A percentile compares a stretch with the other conserved stretches of the same genome.
phyloP scores from a whole-genome alignment of 2,329 filamentous ascomycete genomes.

The Penicillium sp. region DNA sequence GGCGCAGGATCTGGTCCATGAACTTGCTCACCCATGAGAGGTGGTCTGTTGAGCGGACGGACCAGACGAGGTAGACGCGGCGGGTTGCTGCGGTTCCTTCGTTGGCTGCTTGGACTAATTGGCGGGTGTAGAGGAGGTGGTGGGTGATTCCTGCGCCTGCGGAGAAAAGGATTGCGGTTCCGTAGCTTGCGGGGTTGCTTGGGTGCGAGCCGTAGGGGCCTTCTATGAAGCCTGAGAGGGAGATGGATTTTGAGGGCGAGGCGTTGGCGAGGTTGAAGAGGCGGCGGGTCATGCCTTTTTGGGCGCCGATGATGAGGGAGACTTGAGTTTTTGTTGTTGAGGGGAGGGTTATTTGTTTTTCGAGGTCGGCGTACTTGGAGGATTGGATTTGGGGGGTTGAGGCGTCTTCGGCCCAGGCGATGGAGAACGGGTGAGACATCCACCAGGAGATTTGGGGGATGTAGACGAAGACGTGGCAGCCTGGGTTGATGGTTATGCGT shows the following conservation, averaged over 20 bases:
- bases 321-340: slow-evolving; percentile 40
- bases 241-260: slow-evolving; percentile 52
- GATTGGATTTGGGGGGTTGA: slow-evolving; percentile 10
- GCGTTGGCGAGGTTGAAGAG: slow-evolving; percentile 60
- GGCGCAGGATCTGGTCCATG: slow-evolving; percentile 66
- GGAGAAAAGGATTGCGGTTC: slow-evolving; percentile 66
- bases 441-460: slow-evolving; percentile 53
- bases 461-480: slow-evolving; percentile 63
- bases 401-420: slow-evolving; percentile 46
- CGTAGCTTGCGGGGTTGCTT: slow-evolving; percentile 59
- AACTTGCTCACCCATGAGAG: slow-evolving; percentile 65
- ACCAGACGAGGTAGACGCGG: slow-evolving; percentile 65
- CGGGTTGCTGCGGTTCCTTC: slow-evolving; percentile 58
- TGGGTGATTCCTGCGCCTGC: slow-evolving; percentile 69
- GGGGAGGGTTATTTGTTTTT: slow-evolving; percentile 34
- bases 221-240: slow-evolving; percentile 61
- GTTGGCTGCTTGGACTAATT: slow-evolving; percentile 57
- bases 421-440: slow-evolving; percentile 54
- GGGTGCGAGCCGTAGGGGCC: slow-evolving; percentile 65
- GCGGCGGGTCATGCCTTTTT: slow-evolving; percentile 64
- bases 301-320: slow-evolving; percentile 60
- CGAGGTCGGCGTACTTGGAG: slow-evolving; percentile 29
- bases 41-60: slow-evolving; percentile 61
- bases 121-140: slow-evolving; percentile 62
- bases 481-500: slow-evolving; percentile 55